Base-by-base conservation (phyloP, 176 grass and related monocot genomes). In the Eleusine indica region DNA sequence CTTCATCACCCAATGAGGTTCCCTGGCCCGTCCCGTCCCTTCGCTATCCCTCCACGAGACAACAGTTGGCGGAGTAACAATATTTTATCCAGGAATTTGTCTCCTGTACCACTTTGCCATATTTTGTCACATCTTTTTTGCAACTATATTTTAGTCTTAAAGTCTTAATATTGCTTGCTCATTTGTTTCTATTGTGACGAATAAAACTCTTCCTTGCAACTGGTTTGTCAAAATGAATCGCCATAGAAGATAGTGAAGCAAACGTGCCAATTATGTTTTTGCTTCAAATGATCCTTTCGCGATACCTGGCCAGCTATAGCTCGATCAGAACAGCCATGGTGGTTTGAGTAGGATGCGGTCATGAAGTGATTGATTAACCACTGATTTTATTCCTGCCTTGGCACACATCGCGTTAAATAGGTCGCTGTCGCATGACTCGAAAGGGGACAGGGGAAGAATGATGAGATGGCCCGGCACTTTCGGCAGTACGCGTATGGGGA, bases 1-100 rank as follows among this genome's bases (percentile, higher is more conserved):
- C 42, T 22, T 46, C 42, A 49, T 35, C 22, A 16, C 62, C 76
- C 43, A 51, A 51, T 79, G 76, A n/a, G 61, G 30, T 78, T 48
- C 43, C 41, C 51, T 16, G 15, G 17, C 47, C 46, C 44, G 43
- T 4, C 32, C 32, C 32, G 25, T 25, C 25, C 25, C 25, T 25
- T 35, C 25, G 15, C 68, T 3, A 42, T 62, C 80, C 40, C 18
- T 46, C 80, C 68, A 32, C 4, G 17, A 61, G 22, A 41, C 39
- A 62, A 58, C 39, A 12, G 44, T 2, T 11, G 9, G 7, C 11
- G 32, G 32, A 35, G 32, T 35, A 35, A 35, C 44, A 10, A 47
- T 10, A 7, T 43, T 43, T 43, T 43, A 47, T 47, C 44, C 1
- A 47, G 44, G 44, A 47, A 47, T 47, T 47, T 47, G 44, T 47